These are phyloP conservation scores for Suillus clintonianus DNA, from an alignment of 768 basidiomycete species.

Conservation along the genomic window DNA sequence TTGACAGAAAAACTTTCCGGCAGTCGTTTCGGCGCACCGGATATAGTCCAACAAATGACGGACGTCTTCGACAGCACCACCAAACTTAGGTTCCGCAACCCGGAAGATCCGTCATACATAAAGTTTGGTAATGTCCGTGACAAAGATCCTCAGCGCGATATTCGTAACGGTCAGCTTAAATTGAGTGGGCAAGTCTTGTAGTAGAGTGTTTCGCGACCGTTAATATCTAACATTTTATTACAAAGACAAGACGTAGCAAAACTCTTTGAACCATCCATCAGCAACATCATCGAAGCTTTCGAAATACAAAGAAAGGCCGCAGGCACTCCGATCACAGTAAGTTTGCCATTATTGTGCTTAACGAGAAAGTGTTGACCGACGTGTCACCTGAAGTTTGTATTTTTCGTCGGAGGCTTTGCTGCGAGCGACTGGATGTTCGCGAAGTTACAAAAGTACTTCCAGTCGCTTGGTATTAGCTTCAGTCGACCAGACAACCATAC, in stretches of 20 bases:
- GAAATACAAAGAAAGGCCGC: conserved; percentile 32
- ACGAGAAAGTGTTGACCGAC: not conserved
- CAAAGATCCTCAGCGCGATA: conserved; percentile 39
- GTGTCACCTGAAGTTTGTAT: conserved; percentile 31
- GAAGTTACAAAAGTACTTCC: conserved; percentile 41
- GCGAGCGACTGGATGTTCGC: conserved; percentile 51
- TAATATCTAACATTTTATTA: not conserved
- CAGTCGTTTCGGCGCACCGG: conserved; percentile 31
- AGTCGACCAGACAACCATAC: conserved; percentile 55
- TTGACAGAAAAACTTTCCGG: conserved; percentile 29
- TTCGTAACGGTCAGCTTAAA: conserved; percentile 41
- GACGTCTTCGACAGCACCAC: conserved; percentile 40
- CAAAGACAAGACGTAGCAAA: conserved; percentile 39
- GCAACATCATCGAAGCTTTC: conserved; percentile 39
- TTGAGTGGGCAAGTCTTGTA: conserved; percentile 34
- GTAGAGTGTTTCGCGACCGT: not conserved
- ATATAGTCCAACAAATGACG: conserved; percentile 38
- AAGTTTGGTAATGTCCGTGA: conserved; percentile 44
- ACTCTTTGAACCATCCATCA: conserved; percentile 47
- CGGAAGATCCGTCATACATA: conserved; percentile 38
- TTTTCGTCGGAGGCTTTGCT: conserved; percentile 57
- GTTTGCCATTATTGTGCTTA: conserved; percentile 1
- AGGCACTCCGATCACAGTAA: conserved; percentile 33
- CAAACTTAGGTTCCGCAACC: conserved; percentile 46
- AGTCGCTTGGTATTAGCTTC: conserved; percentile 40